Base-by-base conservation (phyloP, 805 yeast species). In the Diddensiella caesifluorescens region DNA sequence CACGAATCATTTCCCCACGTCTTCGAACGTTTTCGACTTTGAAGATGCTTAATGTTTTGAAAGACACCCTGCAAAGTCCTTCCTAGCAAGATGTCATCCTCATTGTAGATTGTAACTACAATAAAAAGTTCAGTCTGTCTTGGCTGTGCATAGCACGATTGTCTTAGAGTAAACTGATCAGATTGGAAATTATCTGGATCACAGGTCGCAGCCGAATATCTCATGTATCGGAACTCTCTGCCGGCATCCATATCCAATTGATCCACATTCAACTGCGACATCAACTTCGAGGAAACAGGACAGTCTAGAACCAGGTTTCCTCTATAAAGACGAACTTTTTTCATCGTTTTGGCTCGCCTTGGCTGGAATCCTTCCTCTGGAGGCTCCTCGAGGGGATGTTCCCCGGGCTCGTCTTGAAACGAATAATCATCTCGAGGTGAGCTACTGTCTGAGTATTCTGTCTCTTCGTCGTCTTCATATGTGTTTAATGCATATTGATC, bases 1-100 rank as follows among this genome's bases (percentile, higher is more conserved):
- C 97, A 90, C 0, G 95, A 79, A 44, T 86, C 95, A 33, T 78
- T 78, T n/a, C 97, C 97, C 98, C 98, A 90, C 1, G 79, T 73
- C 10, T 76, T 73, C 1, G 84, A 77, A 16, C 69, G 60, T 47
- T 79, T 73, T 23, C 80, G 70, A 47, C 83, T 73, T 39, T 79
- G 73, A 56, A 92, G 70, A 60, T 88, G 80, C 48, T 77, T 72
- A 49, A 90, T 82, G 60, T 92, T 90, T 45, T 85, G 84, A 67
- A 90, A 86, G 9, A 87, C 85, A 51, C 97, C 97, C 57, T 85
- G 84, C 51, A 90, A 69, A 3, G 97, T 89, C 53, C 90, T 69
- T 2, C 89, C 96, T 39, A 89, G 65, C 26, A 84, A 65, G 12
- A 84, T 69, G 49, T 90, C 96, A 53, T 79, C 80, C 63, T 90